These are phyloP conservation scores for Leccinum solheimii DNA, from an alignment of 1,284 basidiomycete species.

Conservation along the genomic window DNA sequence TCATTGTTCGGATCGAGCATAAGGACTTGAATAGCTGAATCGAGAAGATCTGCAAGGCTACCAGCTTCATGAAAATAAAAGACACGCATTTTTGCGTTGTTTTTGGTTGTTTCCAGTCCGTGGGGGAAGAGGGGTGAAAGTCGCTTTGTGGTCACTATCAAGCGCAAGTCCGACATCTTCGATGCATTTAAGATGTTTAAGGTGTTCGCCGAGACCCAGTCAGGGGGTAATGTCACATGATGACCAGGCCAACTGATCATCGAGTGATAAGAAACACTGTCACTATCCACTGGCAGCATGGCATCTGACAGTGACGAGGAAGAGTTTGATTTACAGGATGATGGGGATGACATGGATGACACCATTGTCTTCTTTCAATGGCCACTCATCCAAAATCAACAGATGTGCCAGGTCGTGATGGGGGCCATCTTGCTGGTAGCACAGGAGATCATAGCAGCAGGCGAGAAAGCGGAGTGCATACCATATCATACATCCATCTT, in stretches of 20 bases:
- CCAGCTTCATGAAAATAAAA: not conserved
- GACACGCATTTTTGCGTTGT: not conserved
- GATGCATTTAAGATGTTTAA: too few relatives aligned
- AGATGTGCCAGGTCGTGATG: not conserved
- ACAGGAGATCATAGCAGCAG: not conserved
- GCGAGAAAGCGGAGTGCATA: too few relatives aligned
- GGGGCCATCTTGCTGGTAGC: not conserved
- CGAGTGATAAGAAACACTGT: too few relatives aligned
- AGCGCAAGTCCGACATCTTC: too few relatives aligned
- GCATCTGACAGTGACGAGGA: not conserved
- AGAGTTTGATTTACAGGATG: not conserved
- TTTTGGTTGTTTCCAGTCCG: not conserved
- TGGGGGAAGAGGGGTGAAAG: not conserved
- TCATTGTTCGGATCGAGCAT: not conserved
- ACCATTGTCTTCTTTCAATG: not conserved
- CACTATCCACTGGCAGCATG: too few relatives aligned
- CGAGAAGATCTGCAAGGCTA: not conserved
- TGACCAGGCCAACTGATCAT: too few relatives aligned
- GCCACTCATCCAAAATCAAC: not conserved
- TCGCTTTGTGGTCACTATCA: too few relatives aligned
- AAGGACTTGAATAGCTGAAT: not conserved
- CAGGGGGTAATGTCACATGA: too few relatives aligned
- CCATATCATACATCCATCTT: too few relatives aligned
- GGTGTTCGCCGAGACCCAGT: too few relatives aligned
- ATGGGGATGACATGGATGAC: not conserved